These are phyloP conservation scores for Sechiopsis laciniata DNA, from an alignment of 306 rosid genomes.

Conservation along the genomic window DNA sequence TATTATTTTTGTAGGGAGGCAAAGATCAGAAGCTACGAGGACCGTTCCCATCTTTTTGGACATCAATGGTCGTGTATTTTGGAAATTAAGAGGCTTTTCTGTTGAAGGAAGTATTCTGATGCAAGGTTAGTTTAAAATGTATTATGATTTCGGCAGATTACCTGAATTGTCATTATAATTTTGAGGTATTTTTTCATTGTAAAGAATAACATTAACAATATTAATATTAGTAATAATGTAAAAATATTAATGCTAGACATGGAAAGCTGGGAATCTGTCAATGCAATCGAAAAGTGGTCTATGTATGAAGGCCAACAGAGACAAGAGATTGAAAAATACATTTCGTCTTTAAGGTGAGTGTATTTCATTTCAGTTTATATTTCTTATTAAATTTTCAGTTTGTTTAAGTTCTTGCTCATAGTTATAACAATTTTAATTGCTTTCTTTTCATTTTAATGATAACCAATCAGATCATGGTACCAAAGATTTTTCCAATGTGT, in stretches of 20 bases:
- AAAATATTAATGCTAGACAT: slow-evolving; percentile 24
- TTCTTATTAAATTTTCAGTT: neutral
- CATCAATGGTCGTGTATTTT: slow-evolving; percentile 36
- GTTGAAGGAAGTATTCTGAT: slow-evolving; percentile 29
- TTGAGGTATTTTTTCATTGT: neutral
- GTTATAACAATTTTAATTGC: neutral
- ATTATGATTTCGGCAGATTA: neutral
- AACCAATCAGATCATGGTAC: neutral
- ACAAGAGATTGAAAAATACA: slow-evolving; percentile 33
- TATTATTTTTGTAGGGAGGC: slow-evolving; percentile 25
- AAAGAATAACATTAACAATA: neutral
- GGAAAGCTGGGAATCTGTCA: slow-evolving; percentile 28
- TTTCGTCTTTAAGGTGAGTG: slow-evolving; percentile 29
- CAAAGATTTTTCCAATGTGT: neutral
- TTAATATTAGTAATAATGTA: neutral
- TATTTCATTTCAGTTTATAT: neutral
- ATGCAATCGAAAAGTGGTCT: slow-evolving; percentile 34
- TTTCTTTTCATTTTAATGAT: neutral
- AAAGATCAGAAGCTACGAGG: slow-evolving; percentile 31
- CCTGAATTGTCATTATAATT: neutral
- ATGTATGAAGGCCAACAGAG: slow-evolving; percentile 31
- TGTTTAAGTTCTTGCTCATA: neutral
- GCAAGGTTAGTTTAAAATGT: slow-evolving; percentile 34
- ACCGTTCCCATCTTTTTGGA: slow-evolving; percentile 34
- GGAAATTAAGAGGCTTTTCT: slow-evolving; percentile 34